Evolutionary conservation across 176 grass and related monocot species (phyloP).

Genomic region (Bolboschoenus planiculmis): DNA sequence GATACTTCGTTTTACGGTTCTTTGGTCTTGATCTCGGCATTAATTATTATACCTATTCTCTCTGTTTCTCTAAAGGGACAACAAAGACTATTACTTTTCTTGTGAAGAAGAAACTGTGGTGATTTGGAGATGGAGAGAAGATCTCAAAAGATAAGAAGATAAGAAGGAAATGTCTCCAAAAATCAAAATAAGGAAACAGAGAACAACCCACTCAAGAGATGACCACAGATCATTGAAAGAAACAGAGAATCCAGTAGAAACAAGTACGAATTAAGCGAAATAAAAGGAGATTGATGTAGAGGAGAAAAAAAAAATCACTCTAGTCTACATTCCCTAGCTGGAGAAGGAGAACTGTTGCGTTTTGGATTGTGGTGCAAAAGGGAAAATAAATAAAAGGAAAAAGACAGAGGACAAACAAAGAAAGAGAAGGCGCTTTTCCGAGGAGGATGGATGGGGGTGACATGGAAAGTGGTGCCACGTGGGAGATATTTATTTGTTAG

Average conservation of each 20-base stretch:
- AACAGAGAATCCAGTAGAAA: not conserved
- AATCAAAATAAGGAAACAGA: slow-evolving; percentile 32
- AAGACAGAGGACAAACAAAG: not conserved
- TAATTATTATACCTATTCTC: not conserved
- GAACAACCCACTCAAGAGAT: not conserved
- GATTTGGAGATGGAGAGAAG: not conserved
- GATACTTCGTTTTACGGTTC: slow-evolving; percentile 49
- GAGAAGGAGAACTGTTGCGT: not conserved
- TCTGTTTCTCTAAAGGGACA: not conserved
- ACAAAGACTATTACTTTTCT: not conserved
- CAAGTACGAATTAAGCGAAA: not conserved
- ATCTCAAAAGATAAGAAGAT: not conserved
- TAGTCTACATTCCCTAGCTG: not conserved
- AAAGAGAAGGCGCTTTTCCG: slow-evolving; percentile 22
- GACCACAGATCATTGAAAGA: not conserved
- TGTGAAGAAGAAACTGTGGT: not conserved
- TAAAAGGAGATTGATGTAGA: too few species aligned
- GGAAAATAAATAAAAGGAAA: not conserved
- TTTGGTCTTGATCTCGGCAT: slow-evolving; percentile 16
- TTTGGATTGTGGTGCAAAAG: not conserved
- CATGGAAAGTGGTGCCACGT: not conserved
- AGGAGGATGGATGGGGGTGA: slow-evolving; percentile 27
- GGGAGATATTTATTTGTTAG: slow-evolving; percentile 8
- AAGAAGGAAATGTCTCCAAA: slow-evolving; percentile 1
- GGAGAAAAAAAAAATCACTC: not conserved